Conservation (phyloP, 2,329 filamentous ascomycete genomes). For the Leptographium galeiforme region DNA sequence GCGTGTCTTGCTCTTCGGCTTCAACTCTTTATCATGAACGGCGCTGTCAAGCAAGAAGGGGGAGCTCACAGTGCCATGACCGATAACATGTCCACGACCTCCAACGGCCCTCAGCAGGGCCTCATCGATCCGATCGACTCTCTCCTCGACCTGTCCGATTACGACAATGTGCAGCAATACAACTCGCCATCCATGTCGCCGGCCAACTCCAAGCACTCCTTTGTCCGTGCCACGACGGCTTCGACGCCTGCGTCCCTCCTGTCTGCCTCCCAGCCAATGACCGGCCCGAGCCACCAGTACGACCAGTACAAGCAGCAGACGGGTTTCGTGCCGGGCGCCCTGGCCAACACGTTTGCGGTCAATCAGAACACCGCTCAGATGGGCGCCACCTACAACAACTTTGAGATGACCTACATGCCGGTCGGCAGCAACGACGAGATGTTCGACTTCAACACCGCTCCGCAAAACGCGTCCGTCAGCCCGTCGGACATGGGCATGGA, state of each 20-base stretch:
- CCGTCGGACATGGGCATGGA: conserved; percentile 58
- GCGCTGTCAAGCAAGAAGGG: conserved; percentile 9
- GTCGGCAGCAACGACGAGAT: conserved; percentile 49
- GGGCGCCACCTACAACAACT: conserved; percentile 34
- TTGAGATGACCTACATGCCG: conserved; percentile 30
- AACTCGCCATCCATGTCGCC: conserved; percentile 49
- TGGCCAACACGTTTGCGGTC: conserved; percentile 67
- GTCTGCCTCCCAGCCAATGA: conserved; percentile 44
- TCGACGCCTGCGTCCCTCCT: conserved; percentile 35
- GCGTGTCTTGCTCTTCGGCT: not conserved
- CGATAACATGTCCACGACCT: conserved; percentile 16
- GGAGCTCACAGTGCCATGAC: conserved; percentile 7
- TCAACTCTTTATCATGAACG: conserved; percentile 3
- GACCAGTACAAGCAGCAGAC: conserved; percentile 93
- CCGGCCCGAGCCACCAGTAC: conserved; percentile 86
- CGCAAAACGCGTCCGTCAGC: conserved; percentile 45
- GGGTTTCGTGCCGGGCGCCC: conserved; percentile 72
- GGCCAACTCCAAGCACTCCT: conserved; percentile 36
- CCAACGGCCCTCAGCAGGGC: conserved; percentile 16
- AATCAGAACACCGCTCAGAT: conserved; percentile 47
- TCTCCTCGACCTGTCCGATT: conserved; percentile 48
- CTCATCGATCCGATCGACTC: conserved; percentile 39
- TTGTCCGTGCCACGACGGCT: conserved; percentile 26
- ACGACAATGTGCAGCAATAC: conserved; percentile 43
- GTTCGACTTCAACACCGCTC: conserved; percentile 60